Conservation (phyloP, 306 rosid species). For the Medicago lupulina region DNA sequence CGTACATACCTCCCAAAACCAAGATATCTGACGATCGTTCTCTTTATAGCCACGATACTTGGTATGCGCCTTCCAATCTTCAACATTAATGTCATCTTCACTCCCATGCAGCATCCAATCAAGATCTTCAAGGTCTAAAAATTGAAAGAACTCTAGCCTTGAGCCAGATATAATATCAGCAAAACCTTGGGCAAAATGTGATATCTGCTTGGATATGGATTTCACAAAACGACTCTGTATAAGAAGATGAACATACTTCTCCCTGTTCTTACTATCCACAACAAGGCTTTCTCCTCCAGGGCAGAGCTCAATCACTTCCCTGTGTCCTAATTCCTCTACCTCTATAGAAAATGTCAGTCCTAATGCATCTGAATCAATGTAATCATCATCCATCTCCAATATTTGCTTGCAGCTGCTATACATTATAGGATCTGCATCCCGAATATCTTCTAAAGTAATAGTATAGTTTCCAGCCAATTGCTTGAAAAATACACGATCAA, state of each 20-base stretch:
- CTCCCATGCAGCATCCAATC: constrained; percentile 89
- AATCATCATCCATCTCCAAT: constrained; percentile 74
- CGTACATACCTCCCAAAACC: constrained; percentile 91
- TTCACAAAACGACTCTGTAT: constrained; percentile 69
- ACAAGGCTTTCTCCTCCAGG: no score
- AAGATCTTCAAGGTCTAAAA: constrained; percentile 81
- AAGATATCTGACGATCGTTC: constrained; percentile 72
- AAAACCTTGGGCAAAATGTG: constrained; percentile 77
- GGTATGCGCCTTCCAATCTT: constrained; percentile 93
- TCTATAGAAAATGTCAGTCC: constrained; percentile 87
- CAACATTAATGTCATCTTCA: constrained; percentile 65
- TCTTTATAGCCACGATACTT: constrained; percentile 79
- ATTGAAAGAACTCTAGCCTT: constrained; percentile 51
- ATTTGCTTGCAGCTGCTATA: constrained; percentile 84
- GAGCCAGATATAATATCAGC: constrained; percentile 63
- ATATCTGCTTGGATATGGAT: constrained; percentile 76
- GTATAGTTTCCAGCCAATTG: constrained; percentile 77
- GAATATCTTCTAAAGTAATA: constrained; percentile 77
- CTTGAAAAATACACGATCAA: constrained; percentile 80
- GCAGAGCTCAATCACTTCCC: no score
- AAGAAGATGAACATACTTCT: constrained; percentile 72
- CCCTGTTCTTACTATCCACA: constrained; percentile 78
- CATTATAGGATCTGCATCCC: constrained; percentile 77
- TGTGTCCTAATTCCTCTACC: no score
- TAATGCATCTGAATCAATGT: constrained; percentile 83